Percentiles rank a stretch among this genome's conserved stretches.
phyloP scores from a whole-genome alignment of 768 basidiomycete species.

The Chiua virens region DNA sequence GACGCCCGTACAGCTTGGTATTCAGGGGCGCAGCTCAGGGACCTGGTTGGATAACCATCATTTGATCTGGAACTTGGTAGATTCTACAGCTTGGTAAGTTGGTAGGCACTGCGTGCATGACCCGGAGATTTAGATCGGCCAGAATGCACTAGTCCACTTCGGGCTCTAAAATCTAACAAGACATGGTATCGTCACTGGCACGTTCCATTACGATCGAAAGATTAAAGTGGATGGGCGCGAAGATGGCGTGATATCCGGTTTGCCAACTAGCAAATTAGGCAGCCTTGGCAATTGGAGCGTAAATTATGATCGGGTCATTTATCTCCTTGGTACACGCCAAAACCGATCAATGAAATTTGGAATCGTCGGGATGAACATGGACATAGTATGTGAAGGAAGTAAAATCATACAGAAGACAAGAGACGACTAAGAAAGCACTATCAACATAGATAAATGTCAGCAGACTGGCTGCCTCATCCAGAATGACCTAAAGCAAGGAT shows the following conservation, averaged over 20 bases:
- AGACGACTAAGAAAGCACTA: not conserved
- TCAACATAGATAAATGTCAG: constrained; percentile 1
- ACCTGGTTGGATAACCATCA: not conserved
- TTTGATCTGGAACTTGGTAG: not conserved
- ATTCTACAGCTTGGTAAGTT: constrained; percentile 26
- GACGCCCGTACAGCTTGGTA: constrained; percentile 30
- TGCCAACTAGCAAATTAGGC: constrained; percentile 2
- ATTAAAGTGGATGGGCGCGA: not conserved
- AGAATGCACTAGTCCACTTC: not conserved
- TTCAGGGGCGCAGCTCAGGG: not conserved
- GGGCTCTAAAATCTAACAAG: not conserved
- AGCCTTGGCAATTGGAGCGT: not conserved
- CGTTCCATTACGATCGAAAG: not conserved
- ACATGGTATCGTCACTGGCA: too few species aligned
- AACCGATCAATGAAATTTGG: constrained; percentile 3
- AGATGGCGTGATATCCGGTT: not conserved
- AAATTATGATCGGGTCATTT: not conserved
- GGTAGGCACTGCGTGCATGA: not conserved
- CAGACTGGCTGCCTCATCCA: constrained; percentile 8
- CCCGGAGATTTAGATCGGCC: constrained; percentile 8
- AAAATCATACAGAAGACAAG: not conserved
- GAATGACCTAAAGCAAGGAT: not conserved
- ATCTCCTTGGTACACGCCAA: not conserved
- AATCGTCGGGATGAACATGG: not conserved
- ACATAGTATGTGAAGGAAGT: too few species aligned